These are phyloP conservation scores for Bacterosira constricta DNA, from an alignment of 108 stramenopile genomes.

Conservation along the genomic window DNA sequence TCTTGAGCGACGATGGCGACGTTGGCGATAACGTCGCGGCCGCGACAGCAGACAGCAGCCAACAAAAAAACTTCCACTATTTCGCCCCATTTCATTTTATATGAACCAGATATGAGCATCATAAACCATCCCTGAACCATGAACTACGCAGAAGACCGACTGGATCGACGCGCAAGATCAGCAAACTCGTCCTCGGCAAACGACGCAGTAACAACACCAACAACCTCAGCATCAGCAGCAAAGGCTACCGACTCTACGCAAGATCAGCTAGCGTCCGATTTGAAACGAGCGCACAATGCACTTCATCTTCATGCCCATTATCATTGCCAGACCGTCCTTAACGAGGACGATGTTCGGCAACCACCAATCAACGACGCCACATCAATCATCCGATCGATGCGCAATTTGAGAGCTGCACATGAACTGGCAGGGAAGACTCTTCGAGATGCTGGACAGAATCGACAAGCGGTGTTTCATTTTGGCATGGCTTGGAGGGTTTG, in stretches of 20 bases:
- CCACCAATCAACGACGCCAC: neutral
- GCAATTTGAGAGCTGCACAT: conserved; percentile 34
- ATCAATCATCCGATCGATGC: neutral
- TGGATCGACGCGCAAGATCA: conserved; percentile 53
- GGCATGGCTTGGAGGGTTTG: conserved; percentile 55
- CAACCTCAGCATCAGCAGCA: conserved; percentile 1
- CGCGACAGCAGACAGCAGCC: no score
- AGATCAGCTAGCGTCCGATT: conserved; percentile 19
- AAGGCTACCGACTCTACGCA: neutral
- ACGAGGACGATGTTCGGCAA: neutral
- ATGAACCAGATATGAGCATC: no score
- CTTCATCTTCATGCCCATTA: conserved; percentile 6
- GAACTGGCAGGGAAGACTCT: conserved; percentile 53
- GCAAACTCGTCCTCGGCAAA: neutral
- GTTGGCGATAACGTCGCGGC: no score
- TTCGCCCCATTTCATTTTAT: no score
- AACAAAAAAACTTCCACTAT: no score
- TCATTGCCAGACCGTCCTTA: no score
- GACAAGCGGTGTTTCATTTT: conserved; percentile 58
- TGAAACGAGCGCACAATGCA: conserved; percentile 20
- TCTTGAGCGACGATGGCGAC: no score
- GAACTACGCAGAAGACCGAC: conserved; percentile 72
- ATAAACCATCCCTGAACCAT: conserved; percentile 41
- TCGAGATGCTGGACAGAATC: conserved; percentile 53
- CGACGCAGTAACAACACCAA: neutral